Evolutionary conservation across 2,329 filamentous ascomycete species (phyloP).

Genomic region (Pestalotiopsis sp.): DNA sequence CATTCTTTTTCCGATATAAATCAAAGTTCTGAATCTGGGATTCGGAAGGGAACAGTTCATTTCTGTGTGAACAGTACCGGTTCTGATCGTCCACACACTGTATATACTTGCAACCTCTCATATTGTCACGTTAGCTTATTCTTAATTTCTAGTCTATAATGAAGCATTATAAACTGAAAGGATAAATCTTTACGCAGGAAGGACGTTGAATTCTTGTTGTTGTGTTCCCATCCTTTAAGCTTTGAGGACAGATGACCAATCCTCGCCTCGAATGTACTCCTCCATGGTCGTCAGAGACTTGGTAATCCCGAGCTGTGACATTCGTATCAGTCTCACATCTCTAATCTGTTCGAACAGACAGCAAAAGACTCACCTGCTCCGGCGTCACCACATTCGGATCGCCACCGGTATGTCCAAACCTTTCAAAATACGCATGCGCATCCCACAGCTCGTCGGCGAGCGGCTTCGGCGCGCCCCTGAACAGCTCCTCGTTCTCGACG

Average conservation of each 20-base stretch:
- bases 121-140: not conserved
- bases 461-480: not conserved
- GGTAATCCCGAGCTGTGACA: not conserved
- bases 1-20: too few relatives aligned
- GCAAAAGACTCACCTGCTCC: conserved; percentile 1
- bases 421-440: not conserved
- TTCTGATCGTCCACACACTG: not conserved
- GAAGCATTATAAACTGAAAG: too few relatives aligned
- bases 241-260: not conserved
- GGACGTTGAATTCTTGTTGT: too few relatives aligned
- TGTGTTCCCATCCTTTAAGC: too few relatives aligned
- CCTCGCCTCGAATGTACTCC: not conserved
- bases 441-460: not conserved
- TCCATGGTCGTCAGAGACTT: not conserved
- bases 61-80: not conserved
- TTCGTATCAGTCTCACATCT: not conserved
- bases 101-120: not conserved
- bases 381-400: conserved; percentile 10
- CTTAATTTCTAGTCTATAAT: not conserved
- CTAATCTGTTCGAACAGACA: not conserved
- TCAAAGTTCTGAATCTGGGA: not conserved
- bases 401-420: conserved; percentile 8
- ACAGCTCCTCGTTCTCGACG: conserved; percentile 7
- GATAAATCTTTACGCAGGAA: too few relatives aligned
- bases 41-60: not conserved